Conservation (phyloP, 108 stramenopile genomes). For the Pseudonitzschia delicatissima region DNA sequence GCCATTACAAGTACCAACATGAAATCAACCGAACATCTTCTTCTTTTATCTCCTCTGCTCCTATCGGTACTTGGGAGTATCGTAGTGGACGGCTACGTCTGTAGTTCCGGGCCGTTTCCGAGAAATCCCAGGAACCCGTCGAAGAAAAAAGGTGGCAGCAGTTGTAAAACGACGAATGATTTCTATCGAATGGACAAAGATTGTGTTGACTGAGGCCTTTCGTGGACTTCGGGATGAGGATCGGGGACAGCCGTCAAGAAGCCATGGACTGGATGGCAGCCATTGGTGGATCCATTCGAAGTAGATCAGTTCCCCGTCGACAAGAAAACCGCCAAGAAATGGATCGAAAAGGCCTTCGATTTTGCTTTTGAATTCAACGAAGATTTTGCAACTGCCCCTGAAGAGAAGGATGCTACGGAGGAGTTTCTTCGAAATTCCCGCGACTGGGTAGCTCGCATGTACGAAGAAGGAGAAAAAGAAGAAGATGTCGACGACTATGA, state of each 20-base stretch:
- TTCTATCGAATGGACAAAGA: not conserved
- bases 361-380: slow-evolving; percentile 8
- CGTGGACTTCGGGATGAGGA: not conserved
- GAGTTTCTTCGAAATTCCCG: slow-evolving; percentile 6
- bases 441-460: not conserved
- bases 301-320: not conserved
- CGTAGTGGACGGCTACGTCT: not conserved
- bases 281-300: not conserved
- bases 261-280: not conserved
- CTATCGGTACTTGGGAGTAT: not conserved
- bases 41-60: no score
- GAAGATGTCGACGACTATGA: not conserved
- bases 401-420: not conserved
- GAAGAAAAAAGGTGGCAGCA: not conserved
- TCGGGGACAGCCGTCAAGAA: no score
- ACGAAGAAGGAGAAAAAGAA: not conserved
- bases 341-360: slow-evolving; percentile 9
- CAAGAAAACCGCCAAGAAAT: slow-evolving; percentile 12
- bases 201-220: not conserved
- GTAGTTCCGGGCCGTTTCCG: not conserved
- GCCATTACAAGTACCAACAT: no score
- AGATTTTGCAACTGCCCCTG: not conserved
- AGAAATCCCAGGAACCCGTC: not conserved
- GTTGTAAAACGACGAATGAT: not conserved
- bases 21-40: no score